Base-by-base conservation (phyloP, 352 stramenopile species). In the Aphanomyces invadans region DNA sequence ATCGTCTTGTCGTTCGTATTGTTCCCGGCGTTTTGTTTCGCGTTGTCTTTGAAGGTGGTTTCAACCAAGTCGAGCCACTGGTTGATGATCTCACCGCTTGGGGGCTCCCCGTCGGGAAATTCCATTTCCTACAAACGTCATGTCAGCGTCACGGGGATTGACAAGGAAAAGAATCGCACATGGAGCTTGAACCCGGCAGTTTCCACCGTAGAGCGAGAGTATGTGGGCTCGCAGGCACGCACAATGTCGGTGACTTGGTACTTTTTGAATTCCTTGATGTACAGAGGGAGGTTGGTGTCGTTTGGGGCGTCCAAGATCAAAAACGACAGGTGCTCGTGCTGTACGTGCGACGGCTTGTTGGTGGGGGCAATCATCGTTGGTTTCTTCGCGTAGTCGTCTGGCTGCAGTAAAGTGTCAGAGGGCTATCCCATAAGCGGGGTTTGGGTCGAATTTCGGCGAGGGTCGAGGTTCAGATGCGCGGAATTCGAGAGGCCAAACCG, bases 281-380 rank as follows among this genome's bases (percentile, higher is more conserved):
- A 99, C 28, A 98, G 77, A 65, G 98, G 91, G 57, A 99, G 78
- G 74, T 99, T 99, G 68, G 79, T 85, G 73, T 98, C 86, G 62
- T 90, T 97, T 26, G 96, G 96, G 29, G 95, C 90, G 76, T 99
- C 96, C 91, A 98, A 98, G 71, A 99, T 98, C 33, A 99, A 84
- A 72, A 99, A 99, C 55, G 85, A 90, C 70, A 99, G 77, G 66
- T 94, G 76, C 68, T 92, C 81, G 76, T 81, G 92, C 73, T 92
- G 83, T 68, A 96, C 84, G 69, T 91, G 74, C 53, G 84, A 91
- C 53, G 84, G 84, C 73, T 93, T 93, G 78, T 91, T 93, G 32
- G 81, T 90, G 26, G 79, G 81, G 42, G 82, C 80, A 68, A 89
- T 92, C 84, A 92, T 91, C n/a, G n/a, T n/a, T n/a, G n/a, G n/a